Evolutionary conservation across 106 monocot species (phyloP), one percentile per base, ranked within the genome.

Genomic region (Dendrobium officinale): DNA sequence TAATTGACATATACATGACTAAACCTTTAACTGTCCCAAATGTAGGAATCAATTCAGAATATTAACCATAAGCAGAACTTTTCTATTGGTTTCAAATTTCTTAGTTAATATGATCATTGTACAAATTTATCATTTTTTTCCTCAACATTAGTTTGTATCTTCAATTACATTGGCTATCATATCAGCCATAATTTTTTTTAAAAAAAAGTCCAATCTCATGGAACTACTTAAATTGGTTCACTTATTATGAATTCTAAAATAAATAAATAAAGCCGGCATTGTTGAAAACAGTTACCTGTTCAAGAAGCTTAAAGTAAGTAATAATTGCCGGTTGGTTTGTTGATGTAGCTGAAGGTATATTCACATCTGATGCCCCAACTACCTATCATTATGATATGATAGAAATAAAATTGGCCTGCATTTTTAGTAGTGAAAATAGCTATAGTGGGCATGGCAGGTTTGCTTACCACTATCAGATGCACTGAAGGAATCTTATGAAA

Each of bases 391-490:
- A 74, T 77, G n/a, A 79, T 74, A 9, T n/a, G 61, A 61, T 61
- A 61, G 72, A 84, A 74, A 29, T 72, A 47, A 22, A 11, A 75
- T 73, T 78, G 27, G 3, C 24, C 24, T 49, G 26, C 8, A 29
- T 58, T 29, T n/a, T 70, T 33, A 15, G 37, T 33, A 33, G 33
- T 16, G 37, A 70, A 37, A 70, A 70, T 70, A 70, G 22, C 41
- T 73, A 74, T 19, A 4, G 61, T n/a, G 10, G 61, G 61, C 61
- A n/a, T 33, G 40, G 6, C 55, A 43, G 45, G 74, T 45, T 40
- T 49, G 47, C 87, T 83, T 86, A 99, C 99, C 93, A 95, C 99
- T 66, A 99, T 91, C 22, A 99, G 83, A 17, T 84, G 99, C 41
- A 93, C 90, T 80, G 88, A 91, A 47, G 91, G 92, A 56, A 99